Conservation (phyloP, 1,284 basidiomycete genomes). For the Pseudomicrostroma phylloplanum region DNA sequence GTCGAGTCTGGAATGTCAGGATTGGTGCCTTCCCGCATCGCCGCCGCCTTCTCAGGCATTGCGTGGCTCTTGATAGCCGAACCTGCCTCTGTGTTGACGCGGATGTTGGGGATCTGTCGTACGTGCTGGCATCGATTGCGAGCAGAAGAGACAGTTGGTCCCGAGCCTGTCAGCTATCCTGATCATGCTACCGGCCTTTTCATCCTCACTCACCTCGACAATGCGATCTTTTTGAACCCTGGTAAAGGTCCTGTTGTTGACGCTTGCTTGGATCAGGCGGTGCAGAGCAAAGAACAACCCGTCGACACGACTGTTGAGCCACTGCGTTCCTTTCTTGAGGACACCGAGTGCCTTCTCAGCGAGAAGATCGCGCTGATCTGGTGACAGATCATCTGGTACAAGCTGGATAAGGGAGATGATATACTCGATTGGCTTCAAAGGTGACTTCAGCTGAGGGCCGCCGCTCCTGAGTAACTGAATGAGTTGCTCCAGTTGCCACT, state of each 20-base stretch:
- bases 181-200: too few relatives aligned
- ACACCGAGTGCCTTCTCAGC: not conserved
- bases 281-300: not conserved
- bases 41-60: too few relatives aligned
- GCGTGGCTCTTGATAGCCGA: too few relatives aligned
- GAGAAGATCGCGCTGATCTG: slow-evolving; percentile 1
- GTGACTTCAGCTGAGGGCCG: slow-evolving; percentile 13
- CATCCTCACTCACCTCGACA: not conserved
- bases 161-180: too few relatives aligned
- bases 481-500: slow-evolving; percentile 12
- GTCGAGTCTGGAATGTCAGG: too few relatives aligned
- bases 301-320: not conserved
- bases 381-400: slow-evolving; percentile 4
- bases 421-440: slow-evolving; percentile 11
- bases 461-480: slow-evolving; percentile 7
- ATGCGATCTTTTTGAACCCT: not conserved
- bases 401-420: slow-evolving; percentile 10
- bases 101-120: too few relatives aligned
- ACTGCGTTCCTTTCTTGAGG: not conserved
- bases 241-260: not conserved
- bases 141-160: too few relatives aligned
- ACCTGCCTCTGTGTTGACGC: too few relatives aligned
- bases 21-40: too few relatives aligned
- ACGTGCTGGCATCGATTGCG: too few relatives aligned
- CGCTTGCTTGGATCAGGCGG: not conserved